Percentiles rank a stretch among this genome's conserved stretches.
These are phyloP conservation scores for Kewa caespitosa DNA, from an alignment of 179 eudicot genomes.

Conservation along the genomic window DNA sequence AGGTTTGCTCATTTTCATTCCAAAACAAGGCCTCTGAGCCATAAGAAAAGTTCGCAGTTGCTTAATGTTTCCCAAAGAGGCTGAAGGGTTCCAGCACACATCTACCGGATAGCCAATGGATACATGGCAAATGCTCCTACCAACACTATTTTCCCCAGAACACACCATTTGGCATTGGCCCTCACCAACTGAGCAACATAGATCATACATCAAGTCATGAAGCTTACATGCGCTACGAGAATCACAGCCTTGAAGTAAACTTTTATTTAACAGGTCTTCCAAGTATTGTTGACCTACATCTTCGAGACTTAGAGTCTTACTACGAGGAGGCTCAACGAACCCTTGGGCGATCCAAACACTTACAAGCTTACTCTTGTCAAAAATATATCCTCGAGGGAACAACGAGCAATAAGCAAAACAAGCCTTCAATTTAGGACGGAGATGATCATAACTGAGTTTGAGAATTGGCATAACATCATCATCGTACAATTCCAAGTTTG, in stretches of 20 bases:
- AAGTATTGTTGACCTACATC: background rate
- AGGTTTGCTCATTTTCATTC: background rate
- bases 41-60: background rate
- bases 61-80: background rate
- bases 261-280: background rate
- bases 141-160: background rate
- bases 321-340: background rate
- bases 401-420: conserved; percentile 5
- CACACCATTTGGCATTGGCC: background rate
- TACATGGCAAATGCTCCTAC: background rate
- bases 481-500: background rate
- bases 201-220: conserved; percentile 10
- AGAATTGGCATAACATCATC: background rate
- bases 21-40: background rate
- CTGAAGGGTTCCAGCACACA: background rate
- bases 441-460: background rate
- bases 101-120: background rate
- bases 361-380: background rate
- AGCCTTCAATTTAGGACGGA: background rate
- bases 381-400: background rate
- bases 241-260: background rate
- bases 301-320: background rate
- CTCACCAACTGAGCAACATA: background rate
- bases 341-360: background rate
- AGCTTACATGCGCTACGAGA: background rate